A percentile compares a stretch with the other conserved stretches of the same genome.
These are phyloP conservation scores for Malassezia yamatoensis DNA, from an alignment of 1,284 basidiomycete genomes.

Conservation along the genomic window DNA sequence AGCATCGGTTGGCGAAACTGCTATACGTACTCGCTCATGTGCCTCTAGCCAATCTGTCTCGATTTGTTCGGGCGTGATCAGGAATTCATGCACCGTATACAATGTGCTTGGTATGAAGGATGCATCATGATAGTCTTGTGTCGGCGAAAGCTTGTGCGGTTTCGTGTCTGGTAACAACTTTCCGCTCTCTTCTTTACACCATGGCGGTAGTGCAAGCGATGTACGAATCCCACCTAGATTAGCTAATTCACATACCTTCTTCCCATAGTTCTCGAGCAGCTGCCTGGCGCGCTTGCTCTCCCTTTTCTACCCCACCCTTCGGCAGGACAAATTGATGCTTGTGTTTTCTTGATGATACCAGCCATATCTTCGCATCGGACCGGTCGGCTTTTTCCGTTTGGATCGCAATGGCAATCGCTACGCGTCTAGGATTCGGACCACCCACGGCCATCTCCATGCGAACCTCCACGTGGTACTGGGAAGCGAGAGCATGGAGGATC, in stretches of 20 bases:
- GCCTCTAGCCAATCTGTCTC: constrained; percentile 29
- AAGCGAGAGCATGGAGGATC: not conserved
- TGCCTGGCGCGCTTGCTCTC: constrained; percentile 27
- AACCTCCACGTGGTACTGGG: not conserved
- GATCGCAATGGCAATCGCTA: constrained; percentile 14
- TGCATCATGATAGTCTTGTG: constrained; percentile 4
- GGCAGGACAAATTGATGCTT: constrained; percentile 29
- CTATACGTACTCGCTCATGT: constrained; percentile 24
- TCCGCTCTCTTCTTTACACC: not conserved
- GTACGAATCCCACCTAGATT: constrained; percentile 10
- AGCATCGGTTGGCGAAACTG: constrained; percentile 24
- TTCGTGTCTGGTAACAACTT: constrained; percentile 26
- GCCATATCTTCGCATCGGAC: constrained; percentile 16
- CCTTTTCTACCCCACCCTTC: constrained; percentile 40
- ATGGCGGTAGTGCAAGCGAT: not conserved
- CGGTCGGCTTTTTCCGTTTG: not conserved
- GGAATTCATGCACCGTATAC: constrained; percentile 29
- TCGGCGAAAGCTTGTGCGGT: constrained; percentile 29
- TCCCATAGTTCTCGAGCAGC: constrained; percentile 40
- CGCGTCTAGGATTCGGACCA: not conserved
- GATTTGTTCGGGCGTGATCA: constrained; percentile 5
- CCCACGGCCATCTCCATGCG: not conserved
- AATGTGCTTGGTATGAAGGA: constrained; percentile 27
- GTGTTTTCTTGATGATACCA: constrained; percentile 42
- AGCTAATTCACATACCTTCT: constrained; percentile 21